These are phyloP conservation scores for Phellopilus nigrolimitatus DNA, from an alignment of 1,284 basidiomycete species.

Conservation along the genomic window DNA sequence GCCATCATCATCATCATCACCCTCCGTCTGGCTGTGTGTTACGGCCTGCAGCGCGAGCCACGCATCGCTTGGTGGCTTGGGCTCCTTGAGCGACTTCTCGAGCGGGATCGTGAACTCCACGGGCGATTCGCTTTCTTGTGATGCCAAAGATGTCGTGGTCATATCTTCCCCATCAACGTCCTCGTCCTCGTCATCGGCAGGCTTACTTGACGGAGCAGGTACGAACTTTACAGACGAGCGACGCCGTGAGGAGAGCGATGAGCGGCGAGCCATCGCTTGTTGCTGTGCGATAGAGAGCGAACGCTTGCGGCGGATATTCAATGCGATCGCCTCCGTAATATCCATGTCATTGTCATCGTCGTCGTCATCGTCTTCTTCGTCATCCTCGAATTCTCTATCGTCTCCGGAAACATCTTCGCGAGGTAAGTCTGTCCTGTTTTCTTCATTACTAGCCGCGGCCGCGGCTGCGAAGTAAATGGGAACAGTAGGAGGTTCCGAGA, in stretches of 20 bases:
- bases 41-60: constrained; percentile 63
- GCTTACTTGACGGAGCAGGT: constrained; percentile 22
- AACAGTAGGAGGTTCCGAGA: constrained; percentile 31
- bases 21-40: constrained; percentile 30
- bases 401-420: constrained; percentile 3
- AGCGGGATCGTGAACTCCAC: constrained; percentile 73
- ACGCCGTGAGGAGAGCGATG: constrained; percentile 29
- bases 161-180: constrained; percentile 9
- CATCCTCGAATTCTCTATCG: constrained; percentile 17
- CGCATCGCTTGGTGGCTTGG: constrained; percentile 43
- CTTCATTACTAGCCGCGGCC: not conserved
- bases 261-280: constrained; percentile 29
- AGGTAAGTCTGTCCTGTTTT: too few relatives aligned
- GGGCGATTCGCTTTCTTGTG: constrained; percentile 24
- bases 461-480: constrained; percentile 25
- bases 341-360: constrained; percentile 48
- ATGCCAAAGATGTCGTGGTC: constrained; percentile 20
- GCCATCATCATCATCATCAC: constrained; percentile 36
- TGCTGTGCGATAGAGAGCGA: constrained; percentile 39
- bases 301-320: constrained; percentile 42
- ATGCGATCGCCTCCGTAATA: constrained; percentile 52
- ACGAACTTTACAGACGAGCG: constrained; percentile 25
- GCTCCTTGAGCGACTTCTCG: constrained; percentile 44
- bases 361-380: constrained; percentile 25
- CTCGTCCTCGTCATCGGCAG: constrained; percentile 29